A percentile compares a stretch with the other conserved stretches of the same genome.
Conservation (phyloP, 805 yeast genomes). For the Yarrowia osloensis region DNA sequence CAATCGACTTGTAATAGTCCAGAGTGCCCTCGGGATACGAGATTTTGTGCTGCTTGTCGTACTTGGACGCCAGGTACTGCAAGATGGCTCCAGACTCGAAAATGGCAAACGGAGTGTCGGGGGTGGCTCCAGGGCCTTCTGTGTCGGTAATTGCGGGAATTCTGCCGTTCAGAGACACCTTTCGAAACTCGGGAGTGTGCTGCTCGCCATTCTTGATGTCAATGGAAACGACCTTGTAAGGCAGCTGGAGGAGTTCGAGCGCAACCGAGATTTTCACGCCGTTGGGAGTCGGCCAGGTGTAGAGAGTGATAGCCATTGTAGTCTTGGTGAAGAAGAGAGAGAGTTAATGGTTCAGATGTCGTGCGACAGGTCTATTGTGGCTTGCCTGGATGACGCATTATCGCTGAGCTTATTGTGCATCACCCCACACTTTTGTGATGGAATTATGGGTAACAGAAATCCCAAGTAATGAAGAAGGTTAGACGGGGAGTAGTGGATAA, state of each 20-base stretch:
- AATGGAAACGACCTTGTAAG: constrained; percentile 45
- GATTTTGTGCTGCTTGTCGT: constrained; percentile 55
- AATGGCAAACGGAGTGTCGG: constrained; percentile 40
- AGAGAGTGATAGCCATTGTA: constrained; percentile 44
- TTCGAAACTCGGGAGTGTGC: constrained; percentile 58
- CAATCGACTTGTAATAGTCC: constrained; percentile 49
- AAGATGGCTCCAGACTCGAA: constrained; percentile 66
- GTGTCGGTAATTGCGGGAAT: constrained; percentile 54
- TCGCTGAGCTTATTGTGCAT: neutral
- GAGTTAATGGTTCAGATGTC: neutral
- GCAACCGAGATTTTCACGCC: constrained; percentile 47
- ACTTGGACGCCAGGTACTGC: constrained; percentile 59
- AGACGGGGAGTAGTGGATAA: too few species aligned
- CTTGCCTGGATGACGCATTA: constrained; percentile 1
- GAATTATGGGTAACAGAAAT: too few species aligned
- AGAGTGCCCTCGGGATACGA: constrained; percentile 44
- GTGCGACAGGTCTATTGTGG: neutral
- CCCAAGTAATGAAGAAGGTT: too few species aligned
- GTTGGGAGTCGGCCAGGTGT: constrained; percentile 50
- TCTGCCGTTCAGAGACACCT: constrained; percentile 63
- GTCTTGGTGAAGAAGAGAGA: too few species aligned
- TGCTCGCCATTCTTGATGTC: constrained; percentile 50
- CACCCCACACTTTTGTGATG: constrained; percentile 1
- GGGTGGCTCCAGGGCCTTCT: constrained; percentile 34
- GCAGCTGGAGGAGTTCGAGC: constrained; percentile 42